A percentile compares a stretch with the other conserved stretches of the same genome.
phyloP scores from a whole-genome alignment of 2,329 filamentous ascomycete genomes.

The Verruconis gallopava region DNA sequence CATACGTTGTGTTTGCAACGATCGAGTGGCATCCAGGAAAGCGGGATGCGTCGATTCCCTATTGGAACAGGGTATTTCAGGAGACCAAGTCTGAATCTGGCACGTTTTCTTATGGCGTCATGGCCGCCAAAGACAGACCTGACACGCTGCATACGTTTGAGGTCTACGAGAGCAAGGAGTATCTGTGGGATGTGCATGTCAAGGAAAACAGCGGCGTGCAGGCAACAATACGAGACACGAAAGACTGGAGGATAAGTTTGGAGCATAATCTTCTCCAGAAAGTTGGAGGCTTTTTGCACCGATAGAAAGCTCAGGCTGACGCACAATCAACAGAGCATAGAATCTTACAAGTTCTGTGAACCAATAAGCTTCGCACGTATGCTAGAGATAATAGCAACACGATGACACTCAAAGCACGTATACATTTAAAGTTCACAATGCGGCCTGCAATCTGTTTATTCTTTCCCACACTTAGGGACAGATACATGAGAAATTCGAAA shows the following conservation, averaged over 20 bases:
- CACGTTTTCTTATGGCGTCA: constrained; percentile 15
- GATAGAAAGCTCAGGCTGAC: too few relatives aligned
- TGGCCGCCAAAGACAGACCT: constrained; percentile 13
- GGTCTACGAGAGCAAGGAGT: constrained; percentile 15
- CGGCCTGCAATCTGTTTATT: too few relatives aligned
- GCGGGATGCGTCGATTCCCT: constrained; percentile 13
- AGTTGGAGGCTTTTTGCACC: constrained; percentile 12
- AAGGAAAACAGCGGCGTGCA: constrained; percentile 14
- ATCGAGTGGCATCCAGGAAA: constrained; percentile 16
- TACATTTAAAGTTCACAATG: too few relatives aligned
- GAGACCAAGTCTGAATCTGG: constrained; percentile 15
- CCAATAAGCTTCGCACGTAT: too few relatives aligned
- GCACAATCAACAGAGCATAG: too few relatives aligned
- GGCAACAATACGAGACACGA: constrained; percentile 14
- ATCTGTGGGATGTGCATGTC: constrained; percentile 17
- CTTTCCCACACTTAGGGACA: too few relatives aligned
- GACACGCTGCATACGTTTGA: constrained; percentile 14
- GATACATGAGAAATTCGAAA: too few relatives aligned
- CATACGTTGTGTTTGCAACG: constrained; percentile 15
- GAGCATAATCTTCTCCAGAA: constrained; percentile 12
- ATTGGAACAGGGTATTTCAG: constrained; percentile 15
- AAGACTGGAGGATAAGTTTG: constrained; percentile 12
- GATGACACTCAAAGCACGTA: too few relatives aligned
- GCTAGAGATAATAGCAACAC: too few relatives aligned
- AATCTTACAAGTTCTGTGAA: too few relatives aligned